Conservation (phyloP, 208 protist species). For the Endotrypanum monterogeii region DNA sequence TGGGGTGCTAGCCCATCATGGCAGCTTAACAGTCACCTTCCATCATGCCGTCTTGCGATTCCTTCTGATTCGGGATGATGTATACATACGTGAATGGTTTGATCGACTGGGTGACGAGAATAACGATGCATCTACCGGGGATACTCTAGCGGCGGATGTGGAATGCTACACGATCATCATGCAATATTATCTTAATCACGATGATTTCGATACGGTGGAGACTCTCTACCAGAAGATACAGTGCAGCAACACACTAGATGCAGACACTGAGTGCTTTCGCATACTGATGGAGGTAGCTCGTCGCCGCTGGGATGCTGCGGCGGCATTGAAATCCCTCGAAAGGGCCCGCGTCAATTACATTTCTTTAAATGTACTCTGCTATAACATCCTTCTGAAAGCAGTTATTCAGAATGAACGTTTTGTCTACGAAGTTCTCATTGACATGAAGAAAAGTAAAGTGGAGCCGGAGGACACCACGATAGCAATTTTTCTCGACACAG, state of each 20-base stretch:
- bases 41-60: constrained; percentile 62
- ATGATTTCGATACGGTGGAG: constrained; percentile 47
- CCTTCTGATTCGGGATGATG: constrained; percentile 47
- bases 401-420: constrained; percentile 53
- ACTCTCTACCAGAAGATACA: constrained; percentile 71
- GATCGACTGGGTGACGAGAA: constrained; percentile 22
- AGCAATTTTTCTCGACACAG: constrained; percentile 65
- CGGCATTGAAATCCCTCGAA: constrained; percentile 65
- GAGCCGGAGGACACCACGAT: constrained; percentile 63
- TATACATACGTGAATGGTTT: constrained; percentile 59
- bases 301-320: constrained; percentile 27
- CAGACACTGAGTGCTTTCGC: constrained; percentile 58
- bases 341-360: constrained; percentile 77
- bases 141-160: constrained; percentile 31
- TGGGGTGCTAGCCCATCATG: constrained; percentile 7
- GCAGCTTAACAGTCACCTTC: constrained; percentile 33
- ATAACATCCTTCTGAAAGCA: constrained; percentile 81
- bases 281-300: constrained; percentile 67
- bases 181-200: constrained; percentile 55
- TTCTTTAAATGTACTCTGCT: constrained; percentile 49
- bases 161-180: constrained; percentile 67
- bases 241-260: constrained; percentile 46
- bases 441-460: constrained; percentile 79
- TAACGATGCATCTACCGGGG: neutral
- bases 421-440: constrained; percentile 76